These are phyloP conservation scores for Aaosphaeria arxii DNA, from an alignment of 2,329 filamentous ascomycete species.

Conservation along the genomic window DNA sequence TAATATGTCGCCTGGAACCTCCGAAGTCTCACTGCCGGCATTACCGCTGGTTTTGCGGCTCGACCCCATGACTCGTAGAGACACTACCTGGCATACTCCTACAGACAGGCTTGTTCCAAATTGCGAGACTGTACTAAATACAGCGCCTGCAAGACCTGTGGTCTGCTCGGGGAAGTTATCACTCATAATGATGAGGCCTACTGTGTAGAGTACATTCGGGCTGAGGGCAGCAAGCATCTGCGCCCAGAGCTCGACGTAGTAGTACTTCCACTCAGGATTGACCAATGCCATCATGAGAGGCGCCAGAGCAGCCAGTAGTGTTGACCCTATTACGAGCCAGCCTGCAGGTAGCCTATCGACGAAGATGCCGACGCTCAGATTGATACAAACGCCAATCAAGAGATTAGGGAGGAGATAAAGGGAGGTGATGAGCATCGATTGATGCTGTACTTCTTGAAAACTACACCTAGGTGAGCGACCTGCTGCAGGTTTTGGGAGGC, in stretches of 20 bases:
- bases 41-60: conserved; percentile 1
- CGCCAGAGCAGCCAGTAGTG: conserved; percentile 43
- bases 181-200: conserved; percentile 54
- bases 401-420: conserved; percentile 45
- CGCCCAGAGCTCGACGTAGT: conserved; percentile 46
- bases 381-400: conserved; percentile 37
- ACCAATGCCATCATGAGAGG: conserved; percentile 57
- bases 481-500: not conserved
- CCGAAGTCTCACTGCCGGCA: not conserved
- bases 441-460: conserved; percentile 42
- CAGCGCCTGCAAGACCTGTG: conserved; percentile 59
- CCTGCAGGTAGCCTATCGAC: conserved; percentile 45
- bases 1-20: not conserved
- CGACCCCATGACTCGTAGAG: conserved; percentile 20
- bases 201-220: conserved; percentile 53
- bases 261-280: conserved; percentile 50
- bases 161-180: conserved; percentile 55
- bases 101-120: conserved; percentile 47
- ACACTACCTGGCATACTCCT: conserved; percentile 23
- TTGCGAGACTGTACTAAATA: conserved; percentile 59
- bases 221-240: conserved; percentile 44
- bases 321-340: conserved; percentile 40
- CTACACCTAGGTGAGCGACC: not conserved
- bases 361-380: conserved; percentile 45
- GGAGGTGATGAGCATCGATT: conserved; percentile 29